Base-by-base conservation (phyloP, 1,139 yeast genomes). In the Saccharomyces hybrid region DNA sequence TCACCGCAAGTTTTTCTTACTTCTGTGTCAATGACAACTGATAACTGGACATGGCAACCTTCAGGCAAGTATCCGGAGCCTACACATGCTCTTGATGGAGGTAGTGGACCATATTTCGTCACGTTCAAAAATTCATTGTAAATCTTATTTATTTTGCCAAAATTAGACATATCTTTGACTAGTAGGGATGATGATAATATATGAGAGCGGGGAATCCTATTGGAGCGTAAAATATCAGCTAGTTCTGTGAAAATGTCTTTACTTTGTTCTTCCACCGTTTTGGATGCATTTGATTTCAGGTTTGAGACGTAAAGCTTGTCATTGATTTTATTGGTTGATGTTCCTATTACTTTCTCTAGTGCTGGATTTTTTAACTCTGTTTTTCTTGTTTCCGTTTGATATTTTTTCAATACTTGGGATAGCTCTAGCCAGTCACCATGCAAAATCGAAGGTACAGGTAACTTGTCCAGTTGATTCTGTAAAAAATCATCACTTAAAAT, bases 31-130 rank as follows among this genome's bases (percentile, higher is more conserved):
- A 78, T 76, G 4, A 78, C 72, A 42, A 87, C 82, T 0, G 95
- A 86, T 11, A 90, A 66, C 60, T 82, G 86, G 1, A 85, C 67
- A 5, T 70, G 64, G 27, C 56, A 57, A 0, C 69, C 67, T 1
- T 60, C 54, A 1, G 58, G 57, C 1, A 84, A 75, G 2, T 84
- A 64, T 0, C 64, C 60, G 0, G 95, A 80, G 56, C 86, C 85
- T 11, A 93, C 80, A 69, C 98, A 91, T 0, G 88, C 82, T 60
- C 99, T 78, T 0, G 98, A 82, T 0, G 99, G 98, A 1, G 98
- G 98, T 26, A 80, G 76, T 6, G 84, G 81, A 2, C 75, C 73
- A 52, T 62, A 55, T 28, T 59, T 59, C 2, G 55, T 26, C 8
- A 62, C 54, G 2, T 72, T 69, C 66, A 91, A 90, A 57, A 73